Evolutionary conservation across 2,329 filamentous ascomycete genomes (phyloP).

Genomic region (Curvularia sp.): DNA sequence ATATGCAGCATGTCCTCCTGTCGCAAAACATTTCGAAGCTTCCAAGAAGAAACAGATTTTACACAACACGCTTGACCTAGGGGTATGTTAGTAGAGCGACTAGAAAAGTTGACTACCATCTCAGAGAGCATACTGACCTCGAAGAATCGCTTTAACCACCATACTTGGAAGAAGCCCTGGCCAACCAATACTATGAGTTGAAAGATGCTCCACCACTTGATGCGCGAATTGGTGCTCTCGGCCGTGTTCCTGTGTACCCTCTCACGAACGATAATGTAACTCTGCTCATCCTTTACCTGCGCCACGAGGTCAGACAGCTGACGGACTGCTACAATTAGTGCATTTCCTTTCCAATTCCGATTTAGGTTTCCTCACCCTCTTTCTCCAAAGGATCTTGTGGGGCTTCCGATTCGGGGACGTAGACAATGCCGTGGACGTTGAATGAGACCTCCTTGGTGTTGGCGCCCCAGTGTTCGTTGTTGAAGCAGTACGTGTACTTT

Average conservation of each 20-base stretch:
- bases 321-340: constrained; percentile 65
- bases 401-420: constrained; percentile 86
- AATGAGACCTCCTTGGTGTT: constrained; percentile 98
- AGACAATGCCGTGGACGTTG: constrained; percentile 98
- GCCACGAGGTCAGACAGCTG: constrained; percentile 82
- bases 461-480: constrained; percentile 97
- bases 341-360: neutral
- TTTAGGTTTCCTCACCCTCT: constrained; percentile 69
- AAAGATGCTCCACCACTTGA: constrained; percentile 99
- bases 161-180: constrained; percentile 97
- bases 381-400: constrained; percentile 86
- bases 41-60: constrained; percentile 5
- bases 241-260: constrained; percentile 97
- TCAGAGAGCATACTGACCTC: constrained; percentile 63
- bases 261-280: constrained; percentile 94
- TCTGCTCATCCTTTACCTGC: constrained; percentile 97
- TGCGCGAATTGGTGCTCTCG: constrained; percentile 94
- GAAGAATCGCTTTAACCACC: constrained; percentile 99
- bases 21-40: neutral
- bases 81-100: constrained; percentile 13
- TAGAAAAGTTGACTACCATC: neutral
- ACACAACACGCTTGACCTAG: constrained; percentile 47
- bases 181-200: constrained; percentile 87
- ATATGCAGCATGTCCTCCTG: neutral
- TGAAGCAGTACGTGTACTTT: constrained; percentile 96